A percentile compares a stretch with the other conserved stretches of the same genome.
These are phyloP conservation scores for Larix sibirica DNA, from an alignment of 83 land plant genomes.

Conservation along the genomic window DNA sequence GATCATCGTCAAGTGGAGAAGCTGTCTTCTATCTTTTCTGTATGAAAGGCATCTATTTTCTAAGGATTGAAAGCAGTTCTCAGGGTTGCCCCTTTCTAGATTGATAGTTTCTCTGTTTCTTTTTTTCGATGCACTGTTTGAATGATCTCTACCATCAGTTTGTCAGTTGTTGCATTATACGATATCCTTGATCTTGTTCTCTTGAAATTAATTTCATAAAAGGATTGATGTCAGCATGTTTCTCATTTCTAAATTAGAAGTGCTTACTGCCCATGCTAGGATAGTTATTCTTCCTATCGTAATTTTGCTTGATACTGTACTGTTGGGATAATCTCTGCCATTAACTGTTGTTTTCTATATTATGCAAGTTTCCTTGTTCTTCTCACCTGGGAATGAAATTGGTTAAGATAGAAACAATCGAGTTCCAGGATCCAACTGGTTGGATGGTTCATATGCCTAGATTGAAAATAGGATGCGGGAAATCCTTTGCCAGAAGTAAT, in stretches of 20 bases:
- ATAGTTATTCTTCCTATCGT: neutral
- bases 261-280: neutral
- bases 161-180: neutral
- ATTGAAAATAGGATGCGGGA: neutral
- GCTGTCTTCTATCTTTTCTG: too few species aligned
- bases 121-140: too few species aligned
- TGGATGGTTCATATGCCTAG: neutral
- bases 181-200: neutral
- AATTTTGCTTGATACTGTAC: neutral
- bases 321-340: neutral
- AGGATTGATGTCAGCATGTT: neutral
- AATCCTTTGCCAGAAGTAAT: neutral
- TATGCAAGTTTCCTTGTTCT: neutral
- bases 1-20: too few species aligned
- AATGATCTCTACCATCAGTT: too few species aligned
- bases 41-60: too few species aligned
- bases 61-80: too few species aligned
- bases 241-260: neutral
- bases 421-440: neutral
- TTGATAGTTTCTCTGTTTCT: too few species aligned
- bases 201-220: neutral
- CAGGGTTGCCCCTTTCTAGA: too few species aligned
- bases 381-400: neutral
- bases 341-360: neutral
- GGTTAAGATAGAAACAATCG: neutral